Evolutionary conservation across 371 early-diverging fungal genomes (phyloP).

Genomic region (Capillidium rhysosporum): DNA sequence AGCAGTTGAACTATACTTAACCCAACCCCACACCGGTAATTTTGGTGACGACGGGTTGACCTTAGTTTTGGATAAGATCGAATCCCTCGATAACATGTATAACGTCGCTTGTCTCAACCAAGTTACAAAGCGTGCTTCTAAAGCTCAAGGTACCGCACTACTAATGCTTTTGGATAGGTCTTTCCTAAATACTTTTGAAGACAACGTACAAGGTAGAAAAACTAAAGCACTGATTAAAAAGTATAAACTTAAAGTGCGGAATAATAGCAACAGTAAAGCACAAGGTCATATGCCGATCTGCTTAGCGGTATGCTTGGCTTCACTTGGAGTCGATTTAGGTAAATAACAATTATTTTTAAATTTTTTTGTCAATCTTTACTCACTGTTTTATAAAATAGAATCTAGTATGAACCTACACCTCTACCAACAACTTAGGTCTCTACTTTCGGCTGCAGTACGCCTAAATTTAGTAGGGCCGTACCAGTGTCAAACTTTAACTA

Average conservation of each 20-base stretch:
- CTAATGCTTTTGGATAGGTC: constrained; percentile 35
- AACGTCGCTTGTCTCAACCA: constrained; percentile 30
- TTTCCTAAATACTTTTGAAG: background rate
- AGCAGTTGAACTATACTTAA: background rate
- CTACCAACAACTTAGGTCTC: constrained; percentile 59
- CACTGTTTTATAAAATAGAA: constrained; percentile 20
- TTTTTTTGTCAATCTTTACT: background rate
- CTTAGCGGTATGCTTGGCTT: constrained; percentile 43
- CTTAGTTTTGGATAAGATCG: constrained; percentile 14
- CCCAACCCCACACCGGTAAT: no score
- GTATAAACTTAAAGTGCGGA: constrained; percentile 27
- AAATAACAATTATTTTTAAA: no score
- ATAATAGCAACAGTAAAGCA: constrained; percentile 25
- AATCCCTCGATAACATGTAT: constrained; percentile 22
- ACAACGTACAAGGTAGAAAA: background rate
- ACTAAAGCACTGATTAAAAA: background rate
- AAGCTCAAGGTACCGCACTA: constrained; percentile 47
- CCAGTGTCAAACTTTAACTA: constrained; percentile 53
- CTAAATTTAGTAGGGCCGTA: constrained; percentile 76
- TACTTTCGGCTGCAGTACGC: constrained; percentile 75
- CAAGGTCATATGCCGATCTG: constrained; percentile 48
- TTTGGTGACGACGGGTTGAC: background rate
- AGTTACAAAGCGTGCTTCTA: constrained; percentile 44
- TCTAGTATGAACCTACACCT: constrained; percentile 51
- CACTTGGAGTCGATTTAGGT: constrained; percentile 30